phyloP scores from a whole-genome alignment of 179 eudicot genomes.

The Beta macrorhiza region DNA sequence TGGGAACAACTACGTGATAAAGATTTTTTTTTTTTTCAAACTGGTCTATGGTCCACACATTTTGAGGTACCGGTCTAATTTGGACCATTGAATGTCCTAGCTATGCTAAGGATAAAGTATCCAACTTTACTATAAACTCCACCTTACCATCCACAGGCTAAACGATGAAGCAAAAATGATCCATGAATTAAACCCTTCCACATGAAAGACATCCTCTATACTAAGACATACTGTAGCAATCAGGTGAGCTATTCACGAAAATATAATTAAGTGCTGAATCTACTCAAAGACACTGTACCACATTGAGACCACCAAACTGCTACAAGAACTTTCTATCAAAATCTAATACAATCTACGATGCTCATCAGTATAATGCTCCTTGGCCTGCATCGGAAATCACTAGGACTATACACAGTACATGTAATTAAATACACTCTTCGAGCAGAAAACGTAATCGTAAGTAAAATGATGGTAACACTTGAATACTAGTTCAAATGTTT shows the following conservation, averaged over 20 bases:
- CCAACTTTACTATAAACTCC: background rate
- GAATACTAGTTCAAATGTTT: background rate
- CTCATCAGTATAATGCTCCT: background rate
- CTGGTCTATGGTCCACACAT: background rate
- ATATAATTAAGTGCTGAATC: background rate
- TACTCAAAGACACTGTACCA: background rate
- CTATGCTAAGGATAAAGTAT: background rate
- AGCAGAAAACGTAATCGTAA: background rate
- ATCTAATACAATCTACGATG: background rate
- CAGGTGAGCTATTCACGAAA: background rate
- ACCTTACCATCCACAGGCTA: background rate
- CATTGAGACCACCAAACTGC: constrained; percentile 17
- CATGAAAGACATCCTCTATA: constrained; percentile 6
- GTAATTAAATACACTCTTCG: background rate
- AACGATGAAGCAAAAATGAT: constrained; percentile 1
- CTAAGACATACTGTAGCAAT: background rate
- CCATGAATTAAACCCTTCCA: background rate
- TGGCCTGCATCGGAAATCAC: background rate
- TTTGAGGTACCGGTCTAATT: background rate
- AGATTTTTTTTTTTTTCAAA: no score
- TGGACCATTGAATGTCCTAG: background rate
- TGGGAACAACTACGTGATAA: background rate
- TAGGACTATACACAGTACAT: background rate
- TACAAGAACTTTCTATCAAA: background rate
- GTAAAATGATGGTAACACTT: background rate